Evolutionary conservation across 164 flowering plant genomes (phyloP).

Genomic region (Macadamia tetraphylla): DNA sequence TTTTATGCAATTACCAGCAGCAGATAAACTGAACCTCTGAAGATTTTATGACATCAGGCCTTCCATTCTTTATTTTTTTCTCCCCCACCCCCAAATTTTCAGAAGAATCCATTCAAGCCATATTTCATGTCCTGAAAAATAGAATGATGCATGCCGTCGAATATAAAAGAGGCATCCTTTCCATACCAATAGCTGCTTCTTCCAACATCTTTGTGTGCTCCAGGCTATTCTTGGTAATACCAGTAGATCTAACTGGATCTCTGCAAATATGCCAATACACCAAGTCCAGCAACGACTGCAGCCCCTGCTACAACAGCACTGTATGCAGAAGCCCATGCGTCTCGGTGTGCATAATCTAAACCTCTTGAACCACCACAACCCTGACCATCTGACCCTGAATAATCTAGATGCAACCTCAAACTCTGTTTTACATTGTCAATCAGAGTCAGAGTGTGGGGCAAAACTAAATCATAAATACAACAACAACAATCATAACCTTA

Average conservation of each 20-base stretch:
- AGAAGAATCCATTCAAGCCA: no score
- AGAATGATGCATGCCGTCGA: background rate
- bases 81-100: background rate
- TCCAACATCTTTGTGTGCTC: background rate
- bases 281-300: constrained; percentile 48
- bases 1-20: no score
- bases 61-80: background rate
- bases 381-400: constrained; percentile 35
- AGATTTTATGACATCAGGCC: no score
- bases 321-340: constrained; percentile 59
- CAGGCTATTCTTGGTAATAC: background rate
- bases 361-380: constrained; percentile 29
- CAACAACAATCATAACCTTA: no score
- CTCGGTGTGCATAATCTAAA: constrained; percentile 49
- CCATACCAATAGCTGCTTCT: constrained; percentile 4
- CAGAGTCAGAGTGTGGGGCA: no score
- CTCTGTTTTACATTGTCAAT: constrained; percentile 40
- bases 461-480: no score
- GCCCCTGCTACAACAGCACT: constrained; percentile 54
- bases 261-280: constrained; percentile 48
- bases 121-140: background rate
- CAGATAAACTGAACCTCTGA: no score
- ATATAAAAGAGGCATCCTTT: background rate
- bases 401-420: constrained; percentile 75
- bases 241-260: constrained; percentile 32